Conservation (phyloP, 148 eudicot species). For the Cornus suecica region DNA sequence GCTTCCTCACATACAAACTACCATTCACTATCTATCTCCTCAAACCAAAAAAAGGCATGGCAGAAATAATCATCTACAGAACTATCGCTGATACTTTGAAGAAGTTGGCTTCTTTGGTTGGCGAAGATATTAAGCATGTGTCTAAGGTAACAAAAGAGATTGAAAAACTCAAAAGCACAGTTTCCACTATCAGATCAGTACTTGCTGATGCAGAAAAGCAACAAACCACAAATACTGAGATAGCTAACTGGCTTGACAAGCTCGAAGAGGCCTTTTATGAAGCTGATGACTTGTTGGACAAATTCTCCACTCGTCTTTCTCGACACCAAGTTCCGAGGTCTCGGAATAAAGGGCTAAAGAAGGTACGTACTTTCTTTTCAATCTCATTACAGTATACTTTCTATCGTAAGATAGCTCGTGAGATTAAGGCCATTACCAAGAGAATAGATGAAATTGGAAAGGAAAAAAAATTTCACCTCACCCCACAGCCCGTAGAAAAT, state of each 20-base stretch:
- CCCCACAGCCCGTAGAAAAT: neutral
- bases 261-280: no score
- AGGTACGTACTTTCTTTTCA: conserved; percentile 12
- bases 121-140: neutral
- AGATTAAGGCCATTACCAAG: conserved; percentile 9
- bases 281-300: conserved; percentile 21
- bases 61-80: neutral
- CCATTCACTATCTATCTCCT: no score
- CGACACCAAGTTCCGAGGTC: neutral
- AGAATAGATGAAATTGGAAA: conserved; percentile 16
- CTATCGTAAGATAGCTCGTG: conserved; percentile 6
- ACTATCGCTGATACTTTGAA: neutral
- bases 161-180: neutral
- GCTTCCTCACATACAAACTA: no score
- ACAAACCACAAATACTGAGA: neutral
- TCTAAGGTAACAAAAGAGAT: neutral
- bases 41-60: no score
- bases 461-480: conserved; percentile 19
- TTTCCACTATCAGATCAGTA: no score
- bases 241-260: conserved; percentile 4
- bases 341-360: neutral
- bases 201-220: conserved; percentile 12
- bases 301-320: neutral
- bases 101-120: neutral
- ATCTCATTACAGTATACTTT: conserved; percentile 2